Evolutionary conservation across 805 yeast species (phyloP).

Genomic region (Barnettozyma californica): DNA sequence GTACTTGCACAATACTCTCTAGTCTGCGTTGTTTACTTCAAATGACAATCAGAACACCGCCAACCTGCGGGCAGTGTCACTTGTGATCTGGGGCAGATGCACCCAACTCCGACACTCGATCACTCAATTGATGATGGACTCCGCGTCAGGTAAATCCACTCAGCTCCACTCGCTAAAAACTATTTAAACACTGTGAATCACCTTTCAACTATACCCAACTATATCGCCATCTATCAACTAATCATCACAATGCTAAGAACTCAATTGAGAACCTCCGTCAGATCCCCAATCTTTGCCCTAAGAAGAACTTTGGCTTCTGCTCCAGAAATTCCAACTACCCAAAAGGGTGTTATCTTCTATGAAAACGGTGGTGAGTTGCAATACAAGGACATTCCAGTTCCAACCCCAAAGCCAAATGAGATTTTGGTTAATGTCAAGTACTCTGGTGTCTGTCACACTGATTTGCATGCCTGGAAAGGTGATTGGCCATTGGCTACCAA

Average conservation of each 20-base stretch:
- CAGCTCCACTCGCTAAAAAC: not conserved
- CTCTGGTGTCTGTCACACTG: constrained; percentile 75
- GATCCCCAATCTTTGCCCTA: constrained; percentile 17
- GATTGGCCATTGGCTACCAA: constrained; percentile 43
- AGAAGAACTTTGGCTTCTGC: constrained; percentile 27
- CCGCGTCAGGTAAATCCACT: not conserved
- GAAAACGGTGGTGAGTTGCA: constrained; percentile 44
- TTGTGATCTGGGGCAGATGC: not conserved
- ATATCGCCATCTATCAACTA: not conserved
- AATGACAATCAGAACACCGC: too few relatives aligned
- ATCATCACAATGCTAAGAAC: constrained; percentile 21
- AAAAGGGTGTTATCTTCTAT: constrained; percentile 49
- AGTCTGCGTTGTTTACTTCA: too few relatives aligned
- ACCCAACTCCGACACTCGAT: constrained; percentile 6
- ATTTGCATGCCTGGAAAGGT: constrained; percentile 54
- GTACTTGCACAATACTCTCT: too few relatives aligned
- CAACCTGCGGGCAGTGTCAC: not conserved
- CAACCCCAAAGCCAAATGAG: constrained; percentile 60
- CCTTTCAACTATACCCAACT: not conserved
- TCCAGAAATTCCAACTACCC: constrained; percentile 39
- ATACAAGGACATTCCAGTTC: constrained; percentile 51
- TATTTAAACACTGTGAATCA: constrained; percentile 1
- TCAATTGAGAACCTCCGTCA: constrained; percentile 15
- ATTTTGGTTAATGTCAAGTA: constrained; percentile 61
- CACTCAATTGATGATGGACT: constrained; percentile 4